Evolutionary conservation across 495 filamentous ascomycete genomes (phyloP), one percentile per base, ranked within the genome.

Genomic region (Bryoglossum gracile): DNA sequence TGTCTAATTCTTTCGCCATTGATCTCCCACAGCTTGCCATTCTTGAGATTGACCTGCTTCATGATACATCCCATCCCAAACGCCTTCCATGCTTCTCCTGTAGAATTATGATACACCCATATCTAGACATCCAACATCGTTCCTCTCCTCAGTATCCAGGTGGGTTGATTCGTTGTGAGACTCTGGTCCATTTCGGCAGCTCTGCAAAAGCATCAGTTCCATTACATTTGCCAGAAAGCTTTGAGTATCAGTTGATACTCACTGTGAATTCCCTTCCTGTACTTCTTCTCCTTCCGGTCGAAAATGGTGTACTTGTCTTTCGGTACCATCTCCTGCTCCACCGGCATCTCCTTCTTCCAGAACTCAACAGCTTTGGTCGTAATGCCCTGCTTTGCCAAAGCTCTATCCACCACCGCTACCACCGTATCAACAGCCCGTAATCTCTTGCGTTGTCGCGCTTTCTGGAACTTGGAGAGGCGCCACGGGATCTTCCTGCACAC

Each of bases 261-360:
- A 97, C 90, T 97, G 68, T 95, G 92, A 61, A 97, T 87, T 14
- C 86, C 83, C 78, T 98, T 98, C 64, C 92, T 75, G 68, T 98
- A 98, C 53, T 73, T 80, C 81, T 87, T 94, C 73, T 84, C 90
- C 66, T 95, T 96, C 56, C 89, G 81, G 68, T 94, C 89, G 70
- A 97, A 98, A 53, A 98, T 82, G 17, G 90, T 95, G 71, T 98
- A 98, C 67, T 98, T 98, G 68, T 98, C 92, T 66, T 80, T 84
- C 36, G 92, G 82, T 63, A 94, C 64, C 92, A 98, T 98, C 74
- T 97, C 89, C 64, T 80, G 78, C 77, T 98, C 92, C 23, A 79
- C 85, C 17, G 92, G 92, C 92, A 98, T 98, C 68, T 94, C 88
- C 43, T 69, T 72, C 68, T 88, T 94, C 92, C 92, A 98, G 55